Conservation (phyloP, 2,329 filamentous ascomycete genomes). For the Aspergillus ochraceus region DNA sequence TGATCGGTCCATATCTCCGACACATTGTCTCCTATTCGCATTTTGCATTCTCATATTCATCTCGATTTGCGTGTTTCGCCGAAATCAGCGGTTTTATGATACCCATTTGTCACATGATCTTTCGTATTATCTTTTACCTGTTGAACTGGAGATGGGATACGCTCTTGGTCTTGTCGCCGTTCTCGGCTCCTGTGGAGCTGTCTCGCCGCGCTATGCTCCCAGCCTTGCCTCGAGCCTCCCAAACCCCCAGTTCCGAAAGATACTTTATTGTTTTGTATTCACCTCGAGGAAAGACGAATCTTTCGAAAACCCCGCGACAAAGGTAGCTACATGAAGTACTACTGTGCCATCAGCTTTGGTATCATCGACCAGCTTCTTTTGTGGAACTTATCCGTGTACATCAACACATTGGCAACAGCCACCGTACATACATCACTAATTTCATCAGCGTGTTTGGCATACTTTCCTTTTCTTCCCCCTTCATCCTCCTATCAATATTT, state of each 20-base stretch:
- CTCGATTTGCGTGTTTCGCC: conserved; percentile 30
- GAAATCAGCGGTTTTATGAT: conserved; percentile 40
- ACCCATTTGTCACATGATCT: conserved; percentile 36
- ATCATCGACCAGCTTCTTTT: neutral
- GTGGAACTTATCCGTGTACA: neutral
- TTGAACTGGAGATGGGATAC: neutral
- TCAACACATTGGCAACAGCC: neutral
- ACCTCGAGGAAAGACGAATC: neutral
- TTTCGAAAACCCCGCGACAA: neutral
- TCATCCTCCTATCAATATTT: neutral
- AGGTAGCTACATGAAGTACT: neutral
- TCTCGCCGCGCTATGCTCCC: neutral
- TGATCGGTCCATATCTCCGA: conserved; percentile 18
- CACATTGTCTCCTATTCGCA: conserved; percentile 15
- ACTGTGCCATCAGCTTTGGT: neutral
- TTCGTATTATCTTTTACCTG: conserved; percentile 19
- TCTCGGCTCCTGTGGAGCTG: neutral
- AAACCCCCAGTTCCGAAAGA: neutral
- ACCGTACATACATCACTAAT: neutral
- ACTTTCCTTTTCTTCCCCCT: neutral
- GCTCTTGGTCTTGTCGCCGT: neutral
- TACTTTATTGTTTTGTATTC: neutral
- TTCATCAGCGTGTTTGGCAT: neutral
- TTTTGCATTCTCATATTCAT: conserved; percentile 21
- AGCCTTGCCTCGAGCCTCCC: neutral